Conservation (phyloP, 768 basidiomycete species). For the Boletus coccyginus region DNA sequence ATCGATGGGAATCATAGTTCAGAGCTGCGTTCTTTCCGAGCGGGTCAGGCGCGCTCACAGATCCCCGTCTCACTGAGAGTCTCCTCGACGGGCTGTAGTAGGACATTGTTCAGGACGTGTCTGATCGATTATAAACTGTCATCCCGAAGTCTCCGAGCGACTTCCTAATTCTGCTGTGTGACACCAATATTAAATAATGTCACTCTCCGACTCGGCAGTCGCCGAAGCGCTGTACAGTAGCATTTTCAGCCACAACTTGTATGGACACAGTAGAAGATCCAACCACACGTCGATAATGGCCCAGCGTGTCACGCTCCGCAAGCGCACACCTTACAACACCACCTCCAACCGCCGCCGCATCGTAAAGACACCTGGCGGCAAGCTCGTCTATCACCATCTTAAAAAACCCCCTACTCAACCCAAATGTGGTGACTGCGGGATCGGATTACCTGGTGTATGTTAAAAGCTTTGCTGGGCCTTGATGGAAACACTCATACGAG, state of each 20-base stretch:
- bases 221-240: constrained; percentile 23
- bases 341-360: constrained; percentile 92
- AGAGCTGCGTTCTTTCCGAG: constrained; percentile 53
- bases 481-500: not conserved
- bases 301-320: constrained; percentile 99
- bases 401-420: constrained; percentile 90
- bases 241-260: constrained; percentile 19
- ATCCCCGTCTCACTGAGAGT: constrained; percentile 62
- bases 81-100: constrained; percentile 21
- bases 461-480: not conserved
- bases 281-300: constrained; percentile 58
- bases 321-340: constrained; percentile 98
- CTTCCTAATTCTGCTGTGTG: constrained; percentile 4
- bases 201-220: constrained; percentile 5
- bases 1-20: constrained; percentile 51
- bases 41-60: constrained; percentile 66
- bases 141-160: not conserved
- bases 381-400: constrained; percentile 96
- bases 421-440: constrained; percentile 98
- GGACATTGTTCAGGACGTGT: constrained; percentile 11
- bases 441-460: constrained; percentile 90
- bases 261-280: not conserved
- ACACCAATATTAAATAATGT: not conserved
- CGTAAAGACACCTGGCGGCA: constrained; percentile 98
- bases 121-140: not conserved